Percentiles rank a stretch among this genome's conserved stretches.
Conservation (phyloP, 768 basidiomycete genomes). For the Collybia sp. region DNA sequence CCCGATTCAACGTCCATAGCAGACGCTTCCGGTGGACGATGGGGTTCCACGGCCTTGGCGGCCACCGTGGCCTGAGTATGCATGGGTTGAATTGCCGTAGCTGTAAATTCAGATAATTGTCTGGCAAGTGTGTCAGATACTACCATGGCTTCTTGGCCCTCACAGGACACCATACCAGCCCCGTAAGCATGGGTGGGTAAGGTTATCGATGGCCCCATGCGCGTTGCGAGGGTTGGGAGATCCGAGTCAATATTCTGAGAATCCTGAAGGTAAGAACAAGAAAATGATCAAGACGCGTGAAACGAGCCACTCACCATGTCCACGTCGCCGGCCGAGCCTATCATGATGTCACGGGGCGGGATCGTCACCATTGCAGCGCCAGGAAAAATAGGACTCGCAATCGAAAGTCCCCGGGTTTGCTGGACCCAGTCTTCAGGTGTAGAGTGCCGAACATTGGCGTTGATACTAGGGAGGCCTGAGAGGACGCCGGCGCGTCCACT, state of each 20-base stretch:
- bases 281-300: background rate
- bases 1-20: slow-evolving; percentile 14
- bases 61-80: background rate
- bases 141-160: too few species aligned
- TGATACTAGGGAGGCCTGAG: slow-evolving; percentile 7
- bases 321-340: slow-evolving; percentile 26
- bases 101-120: background rate
- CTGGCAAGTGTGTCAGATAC: too few species aligned
- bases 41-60: slow-evolving; percentile 5
- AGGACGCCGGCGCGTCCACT: slow-evolving; percentile 10
- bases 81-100: slow-evolving; percentile 3
- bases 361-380: slow-evolving; percentile 6
- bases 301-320: slow-evolving; percentile 44
- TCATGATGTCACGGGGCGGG: background rate
- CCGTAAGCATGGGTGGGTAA: too few species aligned
- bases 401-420: slow-evolving; percentile 63
- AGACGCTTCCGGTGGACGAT: slow-evolving; percentile 21
- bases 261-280: background rate
- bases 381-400: slow-evolving; percentile 43
- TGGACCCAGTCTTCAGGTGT: slow-evolving; percentile 73
- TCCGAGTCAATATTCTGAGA: slow-evolving; percentile 25
- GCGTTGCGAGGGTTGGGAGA: slow-evolving; percentile 2
- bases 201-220: too few species aligned
- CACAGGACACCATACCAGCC: too few species aligned
- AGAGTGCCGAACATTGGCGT: slow-evolving; percentile 34